Evolutionary conservation across 495 filamentous ascomycete genomes (phyloP), one percentile per base, ranked within the genome.

Genomic region (Neurospora sp.): DNA sequence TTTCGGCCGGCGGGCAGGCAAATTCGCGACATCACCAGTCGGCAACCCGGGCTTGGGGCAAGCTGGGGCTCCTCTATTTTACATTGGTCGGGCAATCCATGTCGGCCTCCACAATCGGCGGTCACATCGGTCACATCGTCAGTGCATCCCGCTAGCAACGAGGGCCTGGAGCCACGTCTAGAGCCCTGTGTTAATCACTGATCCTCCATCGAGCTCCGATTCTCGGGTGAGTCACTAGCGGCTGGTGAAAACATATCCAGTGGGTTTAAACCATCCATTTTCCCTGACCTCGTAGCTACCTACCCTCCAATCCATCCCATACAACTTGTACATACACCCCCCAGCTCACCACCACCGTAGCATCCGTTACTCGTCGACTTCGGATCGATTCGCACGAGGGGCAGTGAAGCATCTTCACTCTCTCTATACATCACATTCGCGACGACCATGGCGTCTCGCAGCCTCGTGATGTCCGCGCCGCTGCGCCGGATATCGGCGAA

Each of bases 361-460:
- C 27, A 66, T 66, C 14, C 54, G 12, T 59, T 18, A 66, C 27
- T 66, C 31, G 54, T 62, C 54, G 27, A 7, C 54, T 66, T 14
- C 54, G 27, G 54, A 66, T 66, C 14, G 54, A 66, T 66, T 66
- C 3, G 23, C 54, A 66, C 54, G 54, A 66, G 54, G 27, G 54
- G 54, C 54, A 66, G 54, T 27, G 54, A 66, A 66, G 54, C 14
- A 35, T 9, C 2, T 2, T 37, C 27, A 2, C 54, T 37, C 54
- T 37, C 27, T 66, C 27, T 35, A 31, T 7, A 72, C 72, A 78
- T 82, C 80, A 75, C 72, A 76, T 78, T 70, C 40, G 54, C 66
- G 71, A 44, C 48, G 78, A 74, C 62, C 71, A 86, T 86, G 84
- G 84, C 83, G 38, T 83, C 84, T 79, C 84, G 84, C 42, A 77